Evolutionary conservation across 2,329 filamentous ascomycete genomes (phyloP), one percentile per base, ranked within the genome.

Genomic region (Colletotrichum spinosum): DNA sequence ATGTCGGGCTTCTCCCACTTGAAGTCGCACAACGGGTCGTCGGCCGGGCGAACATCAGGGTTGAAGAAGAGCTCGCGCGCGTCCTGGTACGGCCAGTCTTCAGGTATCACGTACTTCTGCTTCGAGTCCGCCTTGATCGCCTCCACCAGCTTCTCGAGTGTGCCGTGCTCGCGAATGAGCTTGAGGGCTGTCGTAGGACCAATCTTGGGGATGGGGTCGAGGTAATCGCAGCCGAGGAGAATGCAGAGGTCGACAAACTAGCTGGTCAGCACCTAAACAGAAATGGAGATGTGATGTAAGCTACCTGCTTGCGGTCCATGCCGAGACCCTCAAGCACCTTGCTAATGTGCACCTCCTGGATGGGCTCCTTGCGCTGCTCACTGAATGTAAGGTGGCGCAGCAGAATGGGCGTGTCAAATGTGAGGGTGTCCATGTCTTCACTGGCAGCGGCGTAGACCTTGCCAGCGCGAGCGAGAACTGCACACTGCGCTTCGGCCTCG

Each of bases 381-480:
- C 93, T 97, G 78, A 97, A 98, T 2, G 96, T 99, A 69, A 99
- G 86, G 79, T 99, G 94, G 54, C 96, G 88, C 69, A 99, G 82
- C 51, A 99, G 82, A 65, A 99, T 94, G 0, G 96, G 96, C 55
- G 94, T 86, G 73, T 97, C 90, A 78, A 99, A 99, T 74, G 95
- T 98, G 60, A 99, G 83, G 0, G 96, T 99, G 75, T 99, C 96
- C 96, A 99, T 99, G 80, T 99, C 96, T 80, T 99, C 96, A 69
- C 92, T 97, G 3, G 96, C 96, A 17, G 96, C 96, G 4, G 94
- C 96, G 76, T 97, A 99, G 55, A 99, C 96, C 80, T 98, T 98
- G 42, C 94, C 95, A 6, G 92, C 94, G 67, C 91, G 86, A 1
- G 96, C 96, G 67, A 99, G 84, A 45, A 90, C 91, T 3, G 96